Evolutionary conservation across 75 land plant genomes (phyloP), one percentile per base, ranked within the genome.

Genomic region (Selaginella moellendorffii): DNA sequence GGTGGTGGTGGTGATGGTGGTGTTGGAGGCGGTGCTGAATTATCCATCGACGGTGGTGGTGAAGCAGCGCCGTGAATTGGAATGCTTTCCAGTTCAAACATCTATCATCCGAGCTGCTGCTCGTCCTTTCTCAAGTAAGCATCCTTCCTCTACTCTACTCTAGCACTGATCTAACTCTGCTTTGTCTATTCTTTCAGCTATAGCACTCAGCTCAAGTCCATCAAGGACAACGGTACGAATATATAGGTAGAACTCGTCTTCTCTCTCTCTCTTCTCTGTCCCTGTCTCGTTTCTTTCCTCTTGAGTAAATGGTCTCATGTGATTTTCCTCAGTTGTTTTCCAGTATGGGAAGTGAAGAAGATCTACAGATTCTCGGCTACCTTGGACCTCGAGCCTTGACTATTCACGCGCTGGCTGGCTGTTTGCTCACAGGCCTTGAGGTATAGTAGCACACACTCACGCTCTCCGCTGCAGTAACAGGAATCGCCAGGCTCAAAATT

Each of bases 231-330:
- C 46, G 5, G 46, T 14, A 36, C 10, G 46, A 36, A 36, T 36
- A 5, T 36, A 36, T 5, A 14, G 14, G 10, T 5, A 14, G 14
- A 36, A 36, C 46, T 5, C 5, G 46, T 36, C 46, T 36, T 5
- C 24, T 69, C 73, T 53, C 67, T 78, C 24, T 63, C 21, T 52
- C 63, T 69, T 69, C 53, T 8, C 9, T 19, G 23, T 56, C 59
- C 21, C 24, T 8, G 8, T 56, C 59, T 19, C 10, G 27, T 21
- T 17, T 26, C 28, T 27, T 26, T 21, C 63, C 26, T 27, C 27
- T 27, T 17, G 27, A 1, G 27, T 14, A 23, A 62, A 18, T 2
- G 22, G 8, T 36, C 63, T 1, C 63, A 23, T 17, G 46, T 61
- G 28, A 61, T 18, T n/a, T 24, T 63, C 30, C 28, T 28, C 64